Percentiles rank a stretch among this genome's conserved stretches.
Conservation (phyloP, 2,329 filamentous ascomycete species). For the Zasmidium angulare region DNA sequence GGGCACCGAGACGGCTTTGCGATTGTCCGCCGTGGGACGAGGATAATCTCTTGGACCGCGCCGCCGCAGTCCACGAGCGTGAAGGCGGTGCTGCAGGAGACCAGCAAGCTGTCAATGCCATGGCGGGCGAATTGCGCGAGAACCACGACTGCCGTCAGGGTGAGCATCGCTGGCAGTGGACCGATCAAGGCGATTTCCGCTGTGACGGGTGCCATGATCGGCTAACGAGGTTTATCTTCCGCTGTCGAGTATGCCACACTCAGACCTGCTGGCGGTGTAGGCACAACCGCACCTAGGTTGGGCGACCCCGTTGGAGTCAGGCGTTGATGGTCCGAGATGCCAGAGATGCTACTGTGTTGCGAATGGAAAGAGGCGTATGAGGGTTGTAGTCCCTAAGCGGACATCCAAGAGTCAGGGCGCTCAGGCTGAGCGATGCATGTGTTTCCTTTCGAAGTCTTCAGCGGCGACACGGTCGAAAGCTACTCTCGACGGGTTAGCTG, state of each 20-base stretch:
- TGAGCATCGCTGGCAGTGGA: neutral
- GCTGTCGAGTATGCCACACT: neutral
- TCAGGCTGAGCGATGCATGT: too few relatives aligned
- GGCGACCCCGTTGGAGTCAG: neutral
- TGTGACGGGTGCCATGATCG: conserved; percentile 4
- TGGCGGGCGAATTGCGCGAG: neutral
- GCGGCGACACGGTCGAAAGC: too few relatives aligned
- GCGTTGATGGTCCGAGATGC: too few relatives aligned
- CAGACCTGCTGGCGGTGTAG: conserved; percentile 5
- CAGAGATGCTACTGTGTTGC: too few relatives aligned
- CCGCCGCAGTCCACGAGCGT: neutral
- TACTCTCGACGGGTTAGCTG: too few relatives aligned
- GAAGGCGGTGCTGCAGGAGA: neutral
- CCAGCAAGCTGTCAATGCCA: neutral
- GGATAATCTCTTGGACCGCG: conserved; percentile 3
- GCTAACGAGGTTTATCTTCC: neutral
- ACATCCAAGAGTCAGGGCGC: too few relatives aligned
- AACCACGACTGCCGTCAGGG: neutral
- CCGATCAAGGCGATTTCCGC: neutral
- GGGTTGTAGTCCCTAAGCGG: too few relatives aligned
- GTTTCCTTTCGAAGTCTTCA: too few relatives aligned
- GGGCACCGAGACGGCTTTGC: conserved; percentile 5
- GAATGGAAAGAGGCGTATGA: too few relatives aligned
- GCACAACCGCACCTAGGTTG: neutral
- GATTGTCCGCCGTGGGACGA: conserved; percentile 6